Percentiles rank a stretch among this genome's conserved stretches.
Conservation (phyloP, 345 rosid species). For the Mangifera indica region DNA sequence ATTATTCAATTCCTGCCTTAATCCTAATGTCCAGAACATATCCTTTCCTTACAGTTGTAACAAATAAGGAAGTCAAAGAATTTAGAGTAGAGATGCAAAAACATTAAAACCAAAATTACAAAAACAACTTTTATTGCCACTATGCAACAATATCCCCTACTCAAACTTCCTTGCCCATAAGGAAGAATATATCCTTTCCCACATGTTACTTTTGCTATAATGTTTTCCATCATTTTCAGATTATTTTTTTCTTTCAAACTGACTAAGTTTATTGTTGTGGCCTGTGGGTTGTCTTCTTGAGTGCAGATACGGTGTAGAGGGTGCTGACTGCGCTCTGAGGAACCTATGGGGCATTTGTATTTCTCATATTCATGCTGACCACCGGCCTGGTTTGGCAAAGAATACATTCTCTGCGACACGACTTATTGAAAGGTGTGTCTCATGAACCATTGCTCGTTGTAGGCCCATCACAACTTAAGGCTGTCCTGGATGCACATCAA, state of each 20-base stretch:
- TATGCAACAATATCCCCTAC: too few species aligned
- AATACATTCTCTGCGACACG: slow-evolving; percentile 72
- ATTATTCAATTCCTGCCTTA: too few species aligned
- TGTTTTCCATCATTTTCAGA: not conserved
- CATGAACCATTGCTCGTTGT: slow-evolving; percentile 83
- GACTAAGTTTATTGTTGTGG: not conserved
- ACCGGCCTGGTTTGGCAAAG: slow-evolving; percentile 86
- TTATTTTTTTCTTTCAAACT: slow-evolving; percentile 1
- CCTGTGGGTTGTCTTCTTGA: slow-evolving; percentile 9
- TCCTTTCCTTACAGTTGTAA: too few species aligned
- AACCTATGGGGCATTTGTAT: slow-evolving; percentile 79
- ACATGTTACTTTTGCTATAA: not conserved
- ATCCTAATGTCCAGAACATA: too few species aligned
- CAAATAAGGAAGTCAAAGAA: too few species aligned
- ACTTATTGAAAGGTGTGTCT: slow-evolving; percentile 55
- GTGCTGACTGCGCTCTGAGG: slow-evolving; percentile 65
- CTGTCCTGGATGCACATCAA: slow-evolving; percentile 80
- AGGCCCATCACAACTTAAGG: slow-evolving; percentile 73
- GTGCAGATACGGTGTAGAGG: slow-evolving; percentile 68
- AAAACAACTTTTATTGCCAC: too few species aligned
- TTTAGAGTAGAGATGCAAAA: too few species aligned
- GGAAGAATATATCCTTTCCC: too few species aligned
- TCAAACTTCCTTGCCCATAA: too few species aligned
- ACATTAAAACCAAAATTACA: too few species aligned
- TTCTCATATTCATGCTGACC: slow-evolving; percentile 97